Evolutionary conservation across 2,329 filamentous ascomycete species (phyloP).

Genomic region (Zalaria sp.): DNA sequence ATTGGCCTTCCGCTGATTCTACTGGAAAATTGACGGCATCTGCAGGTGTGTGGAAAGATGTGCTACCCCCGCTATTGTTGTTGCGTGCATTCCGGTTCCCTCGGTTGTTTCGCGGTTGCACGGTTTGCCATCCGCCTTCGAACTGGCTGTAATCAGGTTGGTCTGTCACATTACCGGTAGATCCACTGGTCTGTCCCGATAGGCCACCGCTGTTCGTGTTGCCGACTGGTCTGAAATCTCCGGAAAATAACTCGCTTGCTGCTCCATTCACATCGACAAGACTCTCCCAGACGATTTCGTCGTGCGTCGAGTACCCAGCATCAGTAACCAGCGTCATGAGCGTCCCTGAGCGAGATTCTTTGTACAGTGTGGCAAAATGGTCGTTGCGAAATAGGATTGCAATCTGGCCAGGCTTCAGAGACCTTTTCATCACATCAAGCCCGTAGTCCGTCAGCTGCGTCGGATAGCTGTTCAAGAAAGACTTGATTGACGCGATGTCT

Average conservation of each 20-base stretch:
- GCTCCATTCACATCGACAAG: conserved; percentile 78
- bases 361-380: conserved; percentile 89
- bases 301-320: conserved; percentile 72
- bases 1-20: conserved; percentile 3
- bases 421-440: conserved; percentile 56
- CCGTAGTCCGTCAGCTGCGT: conserved; percentile 81
- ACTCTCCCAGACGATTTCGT: conserved; percentile 93
- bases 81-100: conserved; percentile 1
- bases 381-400: conserved; percentile 94
- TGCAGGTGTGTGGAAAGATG: neutral
- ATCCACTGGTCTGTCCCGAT: conserved; percentile 2
- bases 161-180: neutral
- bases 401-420: conserved; percentile 61
- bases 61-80: neutral
- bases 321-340: conserved; percentile 83
- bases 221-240: conserved; percentile 78
- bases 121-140: conserved; percentile 41
- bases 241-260: conserved; percentile 70
- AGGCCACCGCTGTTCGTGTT: conserved; percentile 28
- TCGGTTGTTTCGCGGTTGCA: conserved; percentile 23
- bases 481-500: conserved; percentile 72
- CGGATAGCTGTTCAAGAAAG: conserved; percentile 63
- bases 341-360: conserved; percentile 63
- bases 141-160: conserved; percentile 13
- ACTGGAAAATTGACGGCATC: conserved; percentile 6